Base-by-base conservation (phyloP, 192 early-diverging fungal species). In the Backusella psychrophila region DNA sequence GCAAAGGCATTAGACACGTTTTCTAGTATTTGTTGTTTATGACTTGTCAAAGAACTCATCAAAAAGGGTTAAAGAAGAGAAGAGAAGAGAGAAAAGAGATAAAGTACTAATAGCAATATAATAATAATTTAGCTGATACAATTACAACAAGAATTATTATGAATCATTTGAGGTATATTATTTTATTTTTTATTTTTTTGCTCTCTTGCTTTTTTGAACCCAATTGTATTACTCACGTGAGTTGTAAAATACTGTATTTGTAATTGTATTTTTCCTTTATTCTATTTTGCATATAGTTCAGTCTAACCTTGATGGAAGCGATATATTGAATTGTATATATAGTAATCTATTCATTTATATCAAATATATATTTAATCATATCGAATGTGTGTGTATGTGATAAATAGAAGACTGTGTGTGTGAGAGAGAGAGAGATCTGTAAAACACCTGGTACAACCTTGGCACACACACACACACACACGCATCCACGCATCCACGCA, bases 1-100 rank as follows among this genome's bases (percentile, higher is more conserved):
- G 38, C 23, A 69, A 75, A 75, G 21, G 38, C 34, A 39, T 23
- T 39, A 21, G 34, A 35, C 39, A 69, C 35, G 12, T 36, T 35
- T 23, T 35, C 34, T 39, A 69, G 68, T 38, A 69, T 69, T 69
- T 69, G 68, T 19, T 69, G 68, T 41, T 69, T 69, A 14, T 63
- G 56, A 63, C 21, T 63, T 63, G 56, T 63, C 56, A 63, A 26
- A 14, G 56, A 63, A 63, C 56, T 63, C 56, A 63, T 63, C 56
- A 63, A 29, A 56, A 26, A 26, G n/a, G 26, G 23, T 23, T 23
- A 14, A 14, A 63, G 26, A 23, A 29, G 26, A 29, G 23, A 26
- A 26, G 23, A 59, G 8, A 63, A 26, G 9, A 63, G 56, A 56
- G 19, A 19, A 56, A 21, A 29, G 12, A 63, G 56, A 63, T 1